Evolutionary conservation across 805 yeast species (phyloP), one percentile per base, ranked within the genome.

Genomic region (Starmera quercuum): DNA sequence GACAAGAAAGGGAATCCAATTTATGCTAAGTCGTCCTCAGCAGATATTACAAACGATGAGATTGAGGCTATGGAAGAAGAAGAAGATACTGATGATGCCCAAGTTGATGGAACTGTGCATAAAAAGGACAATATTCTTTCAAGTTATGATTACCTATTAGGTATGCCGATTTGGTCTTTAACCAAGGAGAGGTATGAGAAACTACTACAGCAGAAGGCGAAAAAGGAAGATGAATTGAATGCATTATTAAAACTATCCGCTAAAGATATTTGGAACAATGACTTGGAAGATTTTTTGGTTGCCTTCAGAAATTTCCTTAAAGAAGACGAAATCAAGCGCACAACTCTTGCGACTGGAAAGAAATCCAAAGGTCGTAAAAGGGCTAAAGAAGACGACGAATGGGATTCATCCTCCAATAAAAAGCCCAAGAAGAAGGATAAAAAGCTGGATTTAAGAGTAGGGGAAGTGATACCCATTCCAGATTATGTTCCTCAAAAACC

Each of bases 131-230:
- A 76, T 17, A 60, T 73, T 12, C 68, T 69, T 33, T 73, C 86
- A 8, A 67, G 79, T 6, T 90, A 76, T 57, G 97, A 92, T 50
- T 92, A 92, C 47, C 66, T 92, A 42, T 66, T 92, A 34, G 94
- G 92, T 34, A 83, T 92, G 95, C 75, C 87, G 23, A 78, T 92
- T 43, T 86, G 96, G 92, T 82, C 96, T 25, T 73, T 92, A 52
- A 90, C 98, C 1, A 71, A 69, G 38, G 98, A 92, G 59, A 73
- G 92, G 47, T 92, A 88, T 53, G 88, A 85, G 49, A 78, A 73
- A 45, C 64, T 92, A 44, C 63, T 87, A 47, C 68, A 69, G 34
- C 94, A 88, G 53, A 71, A 75, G 40, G 84, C 76, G 36, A 79
- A 65, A 18, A 81, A 78, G 49, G 90, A 86, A 53, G 64, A 56